Conservation (phyloP, 2,329 filamentous ascomycete species). For the Helotiales sp. region DNA sequence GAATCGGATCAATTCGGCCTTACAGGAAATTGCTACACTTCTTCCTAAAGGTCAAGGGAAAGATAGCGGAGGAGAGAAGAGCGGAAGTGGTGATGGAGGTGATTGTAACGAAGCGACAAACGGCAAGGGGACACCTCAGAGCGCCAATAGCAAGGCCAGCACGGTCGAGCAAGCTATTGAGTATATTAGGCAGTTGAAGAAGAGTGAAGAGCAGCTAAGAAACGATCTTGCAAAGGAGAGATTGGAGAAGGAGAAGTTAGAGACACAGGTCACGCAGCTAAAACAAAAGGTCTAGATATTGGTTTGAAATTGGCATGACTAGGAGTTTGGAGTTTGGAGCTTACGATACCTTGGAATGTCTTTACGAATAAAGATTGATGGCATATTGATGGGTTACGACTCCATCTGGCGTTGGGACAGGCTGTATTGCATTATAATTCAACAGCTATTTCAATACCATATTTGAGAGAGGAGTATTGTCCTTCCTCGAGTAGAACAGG, state of each 20-base stretch:
- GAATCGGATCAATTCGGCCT: conserved; percentile 91
- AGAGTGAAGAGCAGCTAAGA: conserved; percentile 55
- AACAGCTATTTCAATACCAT: no score
- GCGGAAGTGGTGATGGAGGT: conserved; percentile 41
- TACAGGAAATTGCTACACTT: conserved; percentile 86
- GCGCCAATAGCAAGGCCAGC: conserved; percentile 86
- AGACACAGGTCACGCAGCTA: background rate
- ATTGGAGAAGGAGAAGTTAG: background rate
- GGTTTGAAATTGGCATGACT: background rate
- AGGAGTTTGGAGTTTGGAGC: background rate
- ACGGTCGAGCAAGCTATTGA: conserved; percentile 97
- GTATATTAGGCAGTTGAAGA: conserved; percentile 84
- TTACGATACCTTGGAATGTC: conserved; percentile 14
- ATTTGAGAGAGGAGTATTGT: no score
- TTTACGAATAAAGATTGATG: background rate
- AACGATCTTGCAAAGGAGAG: conserved; percentile 23
- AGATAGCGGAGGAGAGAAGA: conserved; percentile 37
- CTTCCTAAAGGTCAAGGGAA: conserved; percentile 61
- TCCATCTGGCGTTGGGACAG: no score
- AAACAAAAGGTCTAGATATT: background rate
- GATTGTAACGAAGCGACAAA: conserved; percentile 50
- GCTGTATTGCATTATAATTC: no score
- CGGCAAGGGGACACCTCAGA: conserved; percentile 43
- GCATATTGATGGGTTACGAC: no score
- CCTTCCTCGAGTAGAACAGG: no score